Conservation (phyloP, 805 yeast genomes). For the Millerozyma acaciae region DNA sequence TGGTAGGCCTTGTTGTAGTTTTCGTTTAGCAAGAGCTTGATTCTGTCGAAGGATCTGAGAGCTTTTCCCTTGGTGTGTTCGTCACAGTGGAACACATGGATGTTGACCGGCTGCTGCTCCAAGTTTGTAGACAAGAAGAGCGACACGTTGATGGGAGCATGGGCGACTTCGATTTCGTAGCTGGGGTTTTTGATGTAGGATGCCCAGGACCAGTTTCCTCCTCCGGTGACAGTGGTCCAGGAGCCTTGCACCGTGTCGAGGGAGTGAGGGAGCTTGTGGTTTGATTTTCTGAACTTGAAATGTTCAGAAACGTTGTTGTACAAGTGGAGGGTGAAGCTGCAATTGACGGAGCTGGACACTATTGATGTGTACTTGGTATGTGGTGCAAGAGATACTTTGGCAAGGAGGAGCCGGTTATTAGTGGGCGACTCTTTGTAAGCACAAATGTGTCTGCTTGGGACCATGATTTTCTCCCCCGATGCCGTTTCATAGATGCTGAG, state of each 20-base stretch:
- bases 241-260: conserved; percentile 26
- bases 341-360: conserved; percentile 16
- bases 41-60: conserved; percentile 19
- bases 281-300: conserved; percentile 26
- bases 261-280: conserved; percentile 14
- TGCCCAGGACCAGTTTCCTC: conserved; percentile 52
- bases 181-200: conserved; percentile 56
- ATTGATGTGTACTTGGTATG: conserved; percentile 22
- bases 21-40: conserved; percentile 30
- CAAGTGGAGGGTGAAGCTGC: conserved; percentile 25
- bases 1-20: conserved; percentile 28
- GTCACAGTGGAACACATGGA: conserved; percentile 43
- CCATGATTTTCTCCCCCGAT: conserved; percentile 27
- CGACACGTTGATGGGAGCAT: conserved; percentile 12
- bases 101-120: conserved; percentile 28
- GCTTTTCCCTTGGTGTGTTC: conserved; percentile 16
- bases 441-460: conserved; percentile 18
- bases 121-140: conserved; percentile 20
- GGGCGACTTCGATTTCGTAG: conserved; percentile 25
- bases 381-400: conserved; percentile 27
- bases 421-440: conserved; percentile 22
- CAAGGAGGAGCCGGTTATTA: conserved; percentile 34
- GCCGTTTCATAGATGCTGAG: conserved; percentile 21
- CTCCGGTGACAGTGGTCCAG: conserved; percentile 46
- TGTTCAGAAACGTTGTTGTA: conserved; percentile 25